Percentiles rank a stretch among this genome's conserved stretches.
These are phyloP conservation scores for Prunus yedoensis DNA, from an alignment of 331 rosid genomes.

Conservation along the genomic window DNA sequence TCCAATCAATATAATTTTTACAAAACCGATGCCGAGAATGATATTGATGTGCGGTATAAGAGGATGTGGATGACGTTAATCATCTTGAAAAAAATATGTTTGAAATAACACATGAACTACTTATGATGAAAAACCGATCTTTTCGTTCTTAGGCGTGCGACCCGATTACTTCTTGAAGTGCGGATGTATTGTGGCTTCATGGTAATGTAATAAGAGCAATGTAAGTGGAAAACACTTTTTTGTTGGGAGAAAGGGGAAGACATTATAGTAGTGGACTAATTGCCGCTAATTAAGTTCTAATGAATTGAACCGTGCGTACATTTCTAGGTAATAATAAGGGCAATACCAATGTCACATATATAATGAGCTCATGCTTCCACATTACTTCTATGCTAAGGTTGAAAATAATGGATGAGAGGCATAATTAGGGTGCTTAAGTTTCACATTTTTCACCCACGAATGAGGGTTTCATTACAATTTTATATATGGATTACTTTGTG, in stretches of 20 bases:
- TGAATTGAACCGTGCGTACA: slow-evolving; percentile 50
- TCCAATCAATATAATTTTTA: too few species aligned
- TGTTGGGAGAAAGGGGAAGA: slow-evolving; percentile 24
- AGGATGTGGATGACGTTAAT: too few species aligned
- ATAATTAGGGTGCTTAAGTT: slow-evolving; percentile 15
- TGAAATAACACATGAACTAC: too few species aligned
- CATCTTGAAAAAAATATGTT: too few species aligned
- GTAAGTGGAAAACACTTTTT: slow-evolving; percentile 5
- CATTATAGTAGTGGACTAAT: slow-evolving; percentile 30
- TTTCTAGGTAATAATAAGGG: slow-evolving; percentile 42
- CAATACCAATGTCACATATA: slow-evolving; percentile 22
- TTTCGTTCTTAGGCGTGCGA: too few species aligned
- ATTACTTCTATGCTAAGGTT: slow-evolving; percentile 24
- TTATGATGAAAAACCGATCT: too few species aligned
- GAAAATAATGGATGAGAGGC: background rate
- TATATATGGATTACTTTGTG: slow-evolving; percentile 16
- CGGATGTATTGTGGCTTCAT: background rate
- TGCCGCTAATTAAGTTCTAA: slow-evolving; percentile 20
- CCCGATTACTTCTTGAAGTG: background rate
- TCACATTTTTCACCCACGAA: slow-evolving; percentile 17
- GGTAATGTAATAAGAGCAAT: background rate
- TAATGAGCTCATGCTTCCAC: slow-evolving; percentile 29
- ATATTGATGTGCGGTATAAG: too few species aligned
- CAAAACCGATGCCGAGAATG: too few species aligned
- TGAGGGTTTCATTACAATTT: slow-evolving; percentile 3